phyloP scores from a whole-genome alignment of 257 asterid genomes.

The Nicotiana sylvestris region DNA sequence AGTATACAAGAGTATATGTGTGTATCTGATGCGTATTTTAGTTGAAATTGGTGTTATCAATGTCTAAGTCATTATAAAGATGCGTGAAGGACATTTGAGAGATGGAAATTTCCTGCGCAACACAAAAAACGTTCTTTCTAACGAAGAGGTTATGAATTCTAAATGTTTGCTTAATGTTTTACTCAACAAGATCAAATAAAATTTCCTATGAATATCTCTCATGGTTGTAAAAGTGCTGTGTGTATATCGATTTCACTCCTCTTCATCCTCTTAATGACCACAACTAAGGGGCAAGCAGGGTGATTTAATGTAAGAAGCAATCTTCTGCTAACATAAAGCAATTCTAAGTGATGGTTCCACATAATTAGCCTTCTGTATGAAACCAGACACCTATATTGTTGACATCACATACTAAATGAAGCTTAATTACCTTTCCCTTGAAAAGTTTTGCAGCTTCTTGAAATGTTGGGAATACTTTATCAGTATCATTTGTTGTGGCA shows the following conservation, averaged over 20 bases:
- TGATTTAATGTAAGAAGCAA: background rate
- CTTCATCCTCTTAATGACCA: background rate
- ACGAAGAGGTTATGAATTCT: background rate
- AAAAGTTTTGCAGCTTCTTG: slow-evolving; percentile 91
- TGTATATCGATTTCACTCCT: background rate
- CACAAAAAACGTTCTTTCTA: background rate
- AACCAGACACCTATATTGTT: background rate
- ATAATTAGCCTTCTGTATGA: background rate
- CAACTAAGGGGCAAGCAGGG: background rate
- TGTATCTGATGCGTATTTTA: background rate
- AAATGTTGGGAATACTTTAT: slow-evolving; percentile 49
- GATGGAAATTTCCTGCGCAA: background rate
- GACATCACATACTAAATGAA: background rate
- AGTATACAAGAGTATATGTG: background rate
- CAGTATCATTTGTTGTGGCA: slow-evolving; percentile 52
- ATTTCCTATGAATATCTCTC: background rate
- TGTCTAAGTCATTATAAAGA: background rate
- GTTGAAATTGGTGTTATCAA: background rate
- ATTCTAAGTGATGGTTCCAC: background rate
- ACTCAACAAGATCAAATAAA: background rate
- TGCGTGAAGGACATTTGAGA: background rate
- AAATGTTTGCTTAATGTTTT: background rate
- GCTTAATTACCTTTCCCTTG: slow-evolving; percentile 77
- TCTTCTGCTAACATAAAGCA: background rate
- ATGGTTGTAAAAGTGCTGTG: background rate